These are phyloP conservation scores for Daldinia childiae DNA, from an alignment of 495 filamentous ascomycete species.

Conservation along the genomic window DNA sequence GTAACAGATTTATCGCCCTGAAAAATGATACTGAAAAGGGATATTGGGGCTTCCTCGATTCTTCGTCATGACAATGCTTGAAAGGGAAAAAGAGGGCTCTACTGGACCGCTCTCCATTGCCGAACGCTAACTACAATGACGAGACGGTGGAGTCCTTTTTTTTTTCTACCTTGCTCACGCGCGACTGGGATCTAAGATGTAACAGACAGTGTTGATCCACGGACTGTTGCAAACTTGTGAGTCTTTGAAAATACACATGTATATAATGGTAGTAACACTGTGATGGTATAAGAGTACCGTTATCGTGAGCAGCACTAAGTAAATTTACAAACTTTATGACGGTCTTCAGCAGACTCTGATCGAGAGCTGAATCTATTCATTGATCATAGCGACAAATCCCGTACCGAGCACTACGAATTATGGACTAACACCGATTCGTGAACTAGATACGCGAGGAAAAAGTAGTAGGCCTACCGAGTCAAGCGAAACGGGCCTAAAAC, in stretches of 20 bases:
- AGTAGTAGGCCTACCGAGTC: slow-evolving; percentile 29
- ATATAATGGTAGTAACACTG: slow-evolving; percentile 13
- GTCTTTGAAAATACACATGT: slow-evolving; percentile 9
- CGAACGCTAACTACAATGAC: slow-evolving; percentile 38
- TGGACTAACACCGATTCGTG: slow-evolving; percentile 18
- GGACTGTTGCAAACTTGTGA: slow-evolving; percentile 27
- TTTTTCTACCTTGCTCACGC: slow-evolving; percentile 26
- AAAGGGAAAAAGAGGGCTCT: slow-evolving; percentile 24
- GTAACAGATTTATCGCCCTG: slow-evolving; percentile 14
- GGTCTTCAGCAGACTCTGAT: too few relatives aligned
- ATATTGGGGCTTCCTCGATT: slow-evolving; percentile 10
- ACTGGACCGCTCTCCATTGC: slow-evolving; percentile 35
- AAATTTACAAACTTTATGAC: neutral
- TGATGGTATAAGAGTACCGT: slow-evolving; percentile 17
- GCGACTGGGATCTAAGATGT: slow-evolving; percentile 42
- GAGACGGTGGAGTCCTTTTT: slow-evolving; percentile 37
- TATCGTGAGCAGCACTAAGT: slow-evolving; percentile 9
- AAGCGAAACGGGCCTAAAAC: slow-evolving; percentile 34
- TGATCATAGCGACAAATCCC: slow-evolving; percentile 7
- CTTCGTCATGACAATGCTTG: slow-evolving; percentile 1
- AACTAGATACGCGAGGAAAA: slow-evolving; percentile 22
- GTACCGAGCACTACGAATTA: slow-evolving; percentile 8
- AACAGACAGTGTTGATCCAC: slow-evolving; percentile 38
- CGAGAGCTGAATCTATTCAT: neutral
- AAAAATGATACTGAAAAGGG: neutral